These are phyloP conservation scores for Tillandsia leiboldiana DNA, from an alignment of 176 grass and related monocot genomes.

Conservation along the genomic window DNA sequence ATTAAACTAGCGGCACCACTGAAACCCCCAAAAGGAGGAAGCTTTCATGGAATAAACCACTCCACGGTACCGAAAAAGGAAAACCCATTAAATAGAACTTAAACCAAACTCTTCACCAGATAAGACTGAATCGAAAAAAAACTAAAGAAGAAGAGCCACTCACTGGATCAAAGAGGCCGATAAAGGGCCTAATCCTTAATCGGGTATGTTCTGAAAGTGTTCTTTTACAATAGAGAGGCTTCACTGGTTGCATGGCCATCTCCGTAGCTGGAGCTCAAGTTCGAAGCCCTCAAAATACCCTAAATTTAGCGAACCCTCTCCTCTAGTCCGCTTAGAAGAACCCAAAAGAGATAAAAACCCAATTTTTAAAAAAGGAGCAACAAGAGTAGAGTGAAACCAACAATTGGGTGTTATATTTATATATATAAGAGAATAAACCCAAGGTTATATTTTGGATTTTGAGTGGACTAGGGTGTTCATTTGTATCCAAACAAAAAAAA, in stretches of 20 bases:
- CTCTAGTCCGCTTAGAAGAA: not conserved
- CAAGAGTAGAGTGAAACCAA: too few species aligned
- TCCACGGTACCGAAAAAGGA: not conserved
- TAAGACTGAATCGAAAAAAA: not conserved
- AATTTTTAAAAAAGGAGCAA: too few species aligned
- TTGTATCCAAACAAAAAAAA: too few species aligned
- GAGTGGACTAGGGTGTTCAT: too few species aligned
- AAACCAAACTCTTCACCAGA: not conserved
- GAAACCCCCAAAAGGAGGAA: not conserved
- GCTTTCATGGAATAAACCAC: not conserved
- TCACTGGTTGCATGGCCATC: conserved; percentile 39
- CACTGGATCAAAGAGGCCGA: conserved; percentile 17
- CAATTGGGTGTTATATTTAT: too few species aligned
- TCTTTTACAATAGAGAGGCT: conserved; percentile 25
- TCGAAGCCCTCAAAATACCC: not conserved
- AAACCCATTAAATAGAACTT: not conserved
- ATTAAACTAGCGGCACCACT: not conserved
- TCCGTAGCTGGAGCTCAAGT: conserved; percentile 22
- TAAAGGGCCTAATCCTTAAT: conserved; percentile 11
- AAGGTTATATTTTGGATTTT: too few species aligned
- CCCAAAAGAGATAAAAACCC: too few species aligned
- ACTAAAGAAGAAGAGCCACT: not conserved
- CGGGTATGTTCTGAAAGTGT: conserved; percentile 12
- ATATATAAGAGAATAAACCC: too few species aligned
- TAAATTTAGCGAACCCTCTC: not conserved